Base-by-base conservation (phyloP, 148 eudicot species). In the Rhododendron mucronatum region DNA sequence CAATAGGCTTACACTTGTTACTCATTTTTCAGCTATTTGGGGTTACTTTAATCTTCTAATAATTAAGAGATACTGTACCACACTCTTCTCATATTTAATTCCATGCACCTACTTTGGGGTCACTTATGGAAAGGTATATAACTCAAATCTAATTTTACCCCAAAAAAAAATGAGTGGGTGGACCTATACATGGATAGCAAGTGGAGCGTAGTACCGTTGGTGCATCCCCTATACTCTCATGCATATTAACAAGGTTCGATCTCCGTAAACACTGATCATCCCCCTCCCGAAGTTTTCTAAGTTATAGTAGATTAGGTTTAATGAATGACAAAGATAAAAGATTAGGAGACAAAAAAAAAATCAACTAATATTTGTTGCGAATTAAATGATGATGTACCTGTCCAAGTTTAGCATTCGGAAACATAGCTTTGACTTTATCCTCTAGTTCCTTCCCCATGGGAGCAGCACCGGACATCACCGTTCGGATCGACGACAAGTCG, bases 381-480 rank as follows among this genome's bases (percentile, higher is more conserved):
- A n/a, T 65, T 65, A n/a, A 3, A n/a, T 8, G 28, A 61, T 61
- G 26, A 57, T 47, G 2, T 84, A 97, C 99, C 98, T 97, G 99
- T 8, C 99, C 99, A 76, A 97, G 89, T 28, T 91, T 88, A 4
- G 99, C 98, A 12, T 92, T 91, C 0, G 98, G 96, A 75, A 97
- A 82, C 79, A 94, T 88, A 3, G 78, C 81, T 57, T 98, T 86
- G 5, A 94, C 94, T 16, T 95, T 91, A 84, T 94, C 98, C 83
- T 97, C 98, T 15, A 97, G 95, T 50, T 95, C 99, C 85, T 92
- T 94, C 28, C 98, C 99, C 1, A 97, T 87, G 37, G 99, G 99
- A 8, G 99, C 99, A 7, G 98, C 99, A 13, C 98, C 99, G 7
- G 99, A 97, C 94, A 95, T 89, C 7, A 97, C 96, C 37, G 89